A percentile compares a stretch with the other conserved stretches of the same genome.
phyloP scores from a whole-genome alignment of 371 early-diverging fungal species.

The Apophysomyces ossiformis region DNA sequence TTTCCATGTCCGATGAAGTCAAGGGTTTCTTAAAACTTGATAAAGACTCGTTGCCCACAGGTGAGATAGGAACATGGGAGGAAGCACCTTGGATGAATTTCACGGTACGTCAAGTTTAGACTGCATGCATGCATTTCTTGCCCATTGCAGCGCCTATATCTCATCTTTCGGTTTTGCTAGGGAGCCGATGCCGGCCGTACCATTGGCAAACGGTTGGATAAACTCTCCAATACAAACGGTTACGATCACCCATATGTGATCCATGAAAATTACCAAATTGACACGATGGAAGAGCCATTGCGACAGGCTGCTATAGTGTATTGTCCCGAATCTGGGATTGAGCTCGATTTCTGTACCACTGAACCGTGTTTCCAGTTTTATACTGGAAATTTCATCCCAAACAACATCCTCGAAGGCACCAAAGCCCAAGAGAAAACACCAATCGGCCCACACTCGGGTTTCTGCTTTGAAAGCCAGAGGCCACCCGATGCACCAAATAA shows the following conservation, averaged over 20 bases:
- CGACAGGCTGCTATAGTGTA: conserved; percentile 48
- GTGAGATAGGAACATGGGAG: conserved; percentile 48
- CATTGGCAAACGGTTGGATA: conserved; percentile 48
- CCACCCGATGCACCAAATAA: conserved; percentile 76
- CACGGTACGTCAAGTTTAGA: conserved; percentile 38
- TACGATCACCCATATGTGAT: conserved; percentile 74
- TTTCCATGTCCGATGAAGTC: conserved; percentile 53
- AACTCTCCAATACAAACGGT: conserved; percentile 43
- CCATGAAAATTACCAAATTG: conserved; percentile 41
- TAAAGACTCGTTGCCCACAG: conserved; percentile 68
- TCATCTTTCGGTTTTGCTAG: conserved; percentile 15
- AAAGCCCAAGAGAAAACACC: conserved; percentile 36
- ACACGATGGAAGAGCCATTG: conserved; percentile 42
- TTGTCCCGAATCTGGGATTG: conserved; percentile 67
- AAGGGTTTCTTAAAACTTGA: conserved; percentile 59
- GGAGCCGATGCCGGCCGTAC: conserved; percentile 39
- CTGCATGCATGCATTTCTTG: not conserved
- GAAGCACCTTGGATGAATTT: conserved; percentile 60
- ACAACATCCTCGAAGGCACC: conserved; percentile 37
- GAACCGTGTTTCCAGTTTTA: conserved; percentile 82
- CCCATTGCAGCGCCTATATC: no score
- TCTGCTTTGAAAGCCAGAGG: conserved; percentile 73
- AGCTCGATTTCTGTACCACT: conserved; percentile 60
- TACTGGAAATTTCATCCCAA: conserved; percentile 65
- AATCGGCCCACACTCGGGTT: conserved; percentile 53